Percentiles rank a stretch among this genome's conserved stretches.
These are phyloP conservation scores for Pterocarpus macrocarpus DNA, from an alignment of 306 rosid genomes.

Conservation along the genomic window DNA sequence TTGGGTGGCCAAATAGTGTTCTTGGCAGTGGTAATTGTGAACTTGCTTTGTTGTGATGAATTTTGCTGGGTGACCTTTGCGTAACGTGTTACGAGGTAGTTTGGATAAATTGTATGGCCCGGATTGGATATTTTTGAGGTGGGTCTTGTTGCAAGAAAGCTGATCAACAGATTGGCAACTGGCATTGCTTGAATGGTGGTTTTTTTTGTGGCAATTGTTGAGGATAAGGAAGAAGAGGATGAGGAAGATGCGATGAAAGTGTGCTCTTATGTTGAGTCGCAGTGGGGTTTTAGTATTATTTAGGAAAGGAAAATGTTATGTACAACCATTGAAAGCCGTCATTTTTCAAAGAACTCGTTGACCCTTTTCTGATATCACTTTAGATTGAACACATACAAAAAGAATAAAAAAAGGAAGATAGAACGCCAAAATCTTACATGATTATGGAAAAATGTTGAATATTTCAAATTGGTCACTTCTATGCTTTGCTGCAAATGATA, in stretches of 20 bases:
- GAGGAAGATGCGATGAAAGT: slow-evolving; percentile 38
- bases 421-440: background rate
- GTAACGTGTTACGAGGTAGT: slow-evolving; percentile 11
- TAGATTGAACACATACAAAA: background rate
- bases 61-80: slow-evolving; percentile 31
- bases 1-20: slow-evolving; percentile 4
- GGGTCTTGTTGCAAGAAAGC: slow-evolving; percentile 3
- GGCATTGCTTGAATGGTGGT: slow-evolving; percentile 12
- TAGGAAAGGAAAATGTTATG: slow-evolving; percentile 52
- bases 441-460: slow-evolving; percentile 1
- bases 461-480: background rate
- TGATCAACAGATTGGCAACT: slow-evolving; percentile 19
- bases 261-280: slow-evolving; percentile 49
- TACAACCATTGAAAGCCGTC: slow-evolving; percentile 59
- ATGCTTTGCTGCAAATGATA: slow-evolving; percentile 1
- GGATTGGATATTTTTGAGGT: slow-evolving; percentile 24
- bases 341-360: slow-evolving; percentile 53
- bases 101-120: slow-evolving; percentile 28
- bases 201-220: background rate
- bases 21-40: slow-evolving; percentile 34
- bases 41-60: slow-evolving; percentile 34
- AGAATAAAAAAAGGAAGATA: background rate
- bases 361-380: slow-evolving; percentile 52
- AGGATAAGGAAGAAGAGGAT: slow-evolving; percentile 31
- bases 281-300: slow-evolving; percentile 57